Percentiles rank a stretch among this genome's conserved stretches.
phyloP scores from a whole-genome alignment of 2,329 filamentous ascomycete genomes.

The Cryphonectria carpinicola region DNA sequence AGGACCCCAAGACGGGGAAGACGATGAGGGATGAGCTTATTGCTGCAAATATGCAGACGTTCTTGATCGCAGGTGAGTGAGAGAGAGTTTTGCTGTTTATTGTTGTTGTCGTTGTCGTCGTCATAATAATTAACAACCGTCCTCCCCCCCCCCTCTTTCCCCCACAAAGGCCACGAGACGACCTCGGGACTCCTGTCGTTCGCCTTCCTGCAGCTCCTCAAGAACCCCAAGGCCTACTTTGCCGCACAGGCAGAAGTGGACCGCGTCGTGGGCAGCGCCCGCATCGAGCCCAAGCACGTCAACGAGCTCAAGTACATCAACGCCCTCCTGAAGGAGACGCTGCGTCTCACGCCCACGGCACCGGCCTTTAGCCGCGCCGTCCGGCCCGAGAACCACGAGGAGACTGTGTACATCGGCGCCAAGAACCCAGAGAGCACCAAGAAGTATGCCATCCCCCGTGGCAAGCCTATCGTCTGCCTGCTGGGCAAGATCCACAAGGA shows the following conservation, averaged over 20 bases:
- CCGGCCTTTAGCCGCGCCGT: slow-evolving; percentile 21
- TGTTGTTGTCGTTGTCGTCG: too few species aligned
- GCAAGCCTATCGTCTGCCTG: slow-evolving; percentile 19
- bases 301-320: slow-evolving; percentile 27
- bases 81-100: too few species aligned
- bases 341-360: slow-evolving; percentile 32
- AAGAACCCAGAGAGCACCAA: slow-evolving; percentile 12
- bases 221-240: slow-evolving; percentile 50
- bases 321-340: slow-evolving; percentile 30
- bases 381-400: slow-evolving; percentile 8
- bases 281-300: slow-evolving; percentile 3
- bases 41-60: slow-evolving; percentile 42
- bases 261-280: slow-evolving; percentile 45
- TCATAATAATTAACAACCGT: neutral
- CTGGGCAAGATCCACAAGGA: slow-evolving; percentile 29
- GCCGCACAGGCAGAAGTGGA: slow-evolving; percentile 59
- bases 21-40: slow-evolving; percentile 50
- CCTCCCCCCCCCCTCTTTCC: too few species aligned
- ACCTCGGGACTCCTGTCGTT: slow-evolving; percentile 56
- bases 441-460: slow-evolving; percentile 27
- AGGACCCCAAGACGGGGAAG: slow-evolving; percentile 55
- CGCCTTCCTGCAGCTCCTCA: slow-evolving; percentile 53
- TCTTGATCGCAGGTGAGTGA: slow-evolving; percentile 45
- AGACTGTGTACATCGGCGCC: slow-evolving; percentile 12
- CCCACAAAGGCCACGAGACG: slow-evolving; percentile 53